Conservation (phyloP, 2,329 filamentous ascomycete genomes). For the Neurospora crassa region DNA sequence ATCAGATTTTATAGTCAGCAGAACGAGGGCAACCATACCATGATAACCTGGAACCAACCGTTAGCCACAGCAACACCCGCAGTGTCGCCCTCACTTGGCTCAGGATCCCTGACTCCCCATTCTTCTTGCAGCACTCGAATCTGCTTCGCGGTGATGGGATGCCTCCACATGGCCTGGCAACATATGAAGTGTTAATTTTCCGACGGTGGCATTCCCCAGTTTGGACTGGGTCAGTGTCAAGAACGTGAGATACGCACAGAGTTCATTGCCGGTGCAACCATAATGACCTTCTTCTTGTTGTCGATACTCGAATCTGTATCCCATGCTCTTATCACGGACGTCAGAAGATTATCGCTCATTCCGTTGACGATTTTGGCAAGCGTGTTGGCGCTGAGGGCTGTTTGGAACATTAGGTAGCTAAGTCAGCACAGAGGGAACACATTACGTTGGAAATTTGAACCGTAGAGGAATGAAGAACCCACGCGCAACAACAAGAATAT, state of each 20-base stretch:
- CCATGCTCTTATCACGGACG: slow-evolving; percentile 72
- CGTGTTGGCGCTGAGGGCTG: slow-evolving; percentile 46
- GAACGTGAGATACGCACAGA: slow-evolving; percentile 29
- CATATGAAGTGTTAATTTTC: background rate
- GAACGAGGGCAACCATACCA: slow-evolving; percentile 40
- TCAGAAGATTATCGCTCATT: slow-evolving; percentile 67
- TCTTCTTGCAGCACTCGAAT: slow-evolving; percentile 60
- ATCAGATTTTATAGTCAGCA: background rate
- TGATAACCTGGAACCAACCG: slow-evolving; percentile 20
- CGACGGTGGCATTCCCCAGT: background rate
- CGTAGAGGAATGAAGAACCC: background rate
- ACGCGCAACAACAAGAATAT: background rate
- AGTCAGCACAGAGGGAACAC: background rate
- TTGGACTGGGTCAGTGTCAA: background rate
- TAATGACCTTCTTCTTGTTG: slow-evolving; percentile 16
- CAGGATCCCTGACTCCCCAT: slow-evolving; percentile 48
- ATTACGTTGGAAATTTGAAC: background rate
- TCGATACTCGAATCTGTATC: slow-evolving; percentile 43
- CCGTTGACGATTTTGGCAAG: slow-evolving; percentile 77
- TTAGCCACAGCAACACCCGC: slow-evolving; percentile 3
- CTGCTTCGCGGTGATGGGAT: slow-evolving; percentile 71
- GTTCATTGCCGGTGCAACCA: slow-evolving; percentile 63
- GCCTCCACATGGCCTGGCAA: slow-evolving; percentile 64
- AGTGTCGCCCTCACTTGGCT: slow-evolving; percentile 19
- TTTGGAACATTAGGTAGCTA: background rate